Conservation (phyloP, 2,329 filamentous ascomycete genomes). For the Xylaria sp. region DNA sequence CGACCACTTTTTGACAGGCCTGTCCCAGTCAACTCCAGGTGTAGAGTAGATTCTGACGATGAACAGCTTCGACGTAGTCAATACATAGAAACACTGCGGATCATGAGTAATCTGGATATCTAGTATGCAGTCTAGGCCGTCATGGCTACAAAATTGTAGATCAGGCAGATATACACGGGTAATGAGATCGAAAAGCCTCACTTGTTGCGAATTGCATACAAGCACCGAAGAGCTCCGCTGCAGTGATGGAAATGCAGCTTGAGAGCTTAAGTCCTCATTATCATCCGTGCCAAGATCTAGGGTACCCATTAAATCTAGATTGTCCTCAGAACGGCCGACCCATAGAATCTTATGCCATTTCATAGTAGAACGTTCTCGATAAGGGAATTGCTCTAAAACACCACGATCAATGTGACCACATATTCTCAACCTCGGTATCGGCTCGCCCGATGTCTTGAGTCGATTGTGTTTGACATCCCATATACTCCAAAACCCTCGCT, state of each 20-base stretch:
- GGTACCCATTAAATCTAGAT: constrained; percentile 49
- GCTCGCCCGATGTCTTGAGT: constrained; percentile 50
- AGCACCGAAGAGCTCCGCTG: constrained; percentile 69
- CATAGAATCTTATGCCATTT: constrained; percentile 59
- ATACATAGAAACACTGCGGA: constrained; percentile 47
- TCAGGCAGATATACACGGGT: constrained; percentile 45
- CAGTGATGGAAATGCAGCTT: constrained; percentile 51
- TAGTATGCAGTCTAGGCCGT: constrained; percentile 43
- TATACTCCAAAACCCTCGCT: constrained; percentile 73
- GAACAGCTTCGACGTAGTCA: constrained; percentile 48
- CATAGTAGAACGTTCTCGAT: constrained; percentile 45
- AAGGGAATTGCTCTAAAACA: constrained; percentile 51
- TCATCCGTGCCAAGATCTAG: constrained; percentile 54
- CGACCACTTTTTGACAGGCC: constrained; percentile 40
- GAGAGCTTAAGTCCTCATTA: constrained; percentile 35
- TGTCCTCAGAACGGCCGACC: constrained; percentile 50
- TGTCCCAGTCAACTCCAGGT: constrained; percentile 39
- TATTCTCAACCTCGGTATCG: constrained; percentile 51
- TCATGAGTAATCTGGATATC: constrained; percentile 47
- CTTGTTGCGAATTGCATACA: constrained; percentile 46
- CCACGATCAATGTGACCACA: constrained; percentile 60
- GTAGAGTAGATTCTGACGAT: constrained; percentile 43
- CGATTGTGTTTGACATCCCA: constrained; percentile 67
- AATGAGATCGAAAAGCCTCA: constrained; percentile 47
- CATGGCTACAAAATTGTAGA: constrained; percentile 41